These are phyloP conservation scores for Epichloe brachyelytri DNA, from an alignment of 2,329 filamentous ascomycete genomes.

Conservation along the genomic window DNA sequence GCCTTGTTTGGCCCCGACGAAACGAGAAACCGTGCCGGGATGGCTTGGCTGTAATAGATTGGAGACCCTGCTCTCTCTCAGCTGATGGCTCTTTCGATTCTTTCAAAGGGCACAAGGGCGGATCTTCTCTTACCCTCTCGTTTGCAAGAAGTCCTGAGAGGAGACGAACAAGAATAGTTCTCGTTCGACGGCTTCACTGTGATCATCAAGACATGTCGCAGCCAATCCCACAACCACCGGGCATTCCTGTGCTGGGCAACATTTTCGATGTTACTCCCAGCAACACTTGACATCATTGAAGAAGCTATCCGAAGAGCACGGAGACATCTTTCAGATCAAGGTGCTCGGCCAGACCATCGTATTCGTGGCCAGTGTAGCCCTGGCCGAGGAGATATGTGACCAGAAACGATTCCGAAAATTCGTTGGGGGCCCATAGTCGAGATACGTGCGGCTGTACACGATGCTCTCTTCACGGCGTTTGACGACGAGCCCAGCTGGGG, in stretches of 20 bases:
- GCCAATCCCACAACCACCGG: slow-evolving; percentile 22
- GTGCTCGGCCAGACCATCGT: slow-evolving; percentile 20
- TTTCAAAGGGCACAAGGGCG: not conserved
- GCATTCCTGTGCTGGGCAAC: slow-evolving; percentile 24
- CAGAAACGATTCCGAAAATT: slow-evolving; percentile 41
- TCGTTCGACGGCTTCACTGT: too few relatives aligned
- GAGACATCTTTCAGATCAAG: slow-evolving; percentile 27
- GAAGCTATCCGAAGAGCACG: slow-evolving; percentile 21
- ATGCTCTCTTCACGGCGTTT: slow-evolving; percentile 39
- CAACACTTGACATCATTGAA: slow-evolving; percentile 25
- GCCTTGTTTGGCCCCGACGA: not conserved
- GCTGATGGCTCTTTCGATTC: not conserved
- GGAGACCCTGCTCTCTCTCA: not conserved
- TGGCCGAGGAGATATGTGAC: slow-evolving; percentile 38
- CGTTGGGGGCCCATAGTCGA: slow-evolving; percentile 40
- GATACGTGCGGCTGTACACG: slow-evolving; percentile 36
- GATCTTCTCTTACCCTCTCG: not conserved
- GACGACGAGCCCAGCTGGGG: slow-evolving; percentile 36
- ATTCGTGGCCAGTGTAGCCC: slow-evolving; percentile 35
- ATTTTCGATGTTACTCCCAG: slow-evolving; percentile 21
- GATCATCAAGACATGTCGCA: slow-evolving; percentile 15
- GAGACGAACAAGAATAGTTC: not conserved
- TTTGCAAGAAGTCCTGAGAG: not conserved
- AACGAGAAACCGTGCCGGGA: not conserved
- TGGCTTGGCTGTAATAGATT: not conserved